Percentiles rank a stretch among this genome's conserved stretches.
Conservation (phyloP, 352 stramenopile species). For the Phytophthora europaea region DNA sequence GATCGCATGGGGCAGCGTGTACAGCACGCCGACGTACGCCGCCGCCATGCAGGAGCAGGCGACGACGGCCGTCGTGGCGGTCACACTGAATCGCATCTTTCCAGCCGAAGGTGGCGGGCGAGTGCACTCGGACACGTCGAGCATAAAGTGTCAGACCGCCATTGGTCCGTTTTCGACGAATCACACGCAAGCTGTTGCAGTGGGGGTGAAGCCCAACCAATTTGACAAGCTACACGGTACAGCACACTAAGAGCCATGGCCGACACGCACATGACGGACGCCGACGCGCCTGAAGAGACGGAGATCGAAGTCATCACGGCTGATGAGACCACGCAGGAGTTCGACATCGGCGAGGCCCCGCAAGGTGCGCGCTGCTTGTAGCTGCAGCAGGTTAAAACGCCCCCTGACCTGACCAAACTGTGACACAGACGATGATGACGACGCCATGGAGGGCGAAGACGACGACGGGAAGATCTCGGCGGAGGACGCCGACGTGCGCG, state of each 20-base stretch:
- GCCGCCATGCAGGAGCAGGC: slow-evolving; percentile 86
- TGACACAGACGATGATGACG: slow-evolving; percentile 66
- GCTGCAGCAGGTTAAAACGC: neutral
- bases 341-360: slow-evolving; percentile 83
- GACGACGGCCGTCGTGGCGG: slow-evolving; percentile 66
- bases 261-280: slow-evolving; percentile 42
- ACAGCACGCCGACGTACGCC: slow-evolving; percentile 90
- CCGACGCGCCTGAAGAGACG: slow-evolving; percentile 51
- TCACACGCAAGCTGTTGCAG: slow-evolving; percentile 4
- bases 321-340: slow-evolving; percentile 86
- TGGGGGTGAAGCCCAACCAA: slow-evolving; percentile 27
- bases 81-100: slow-evolving; percentile 88
- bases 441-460: slow-evolving; percentile 73
- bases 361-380: slow-evolving; percentile 50
- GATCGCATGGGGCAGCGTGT: slow-evolving; percentile 81
- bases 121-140: slow-evolving; percentile 10
- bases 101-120: neutral
- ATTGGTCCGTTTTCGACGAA: slow-evolving; percentile 48
- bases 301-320: slow-evolving; percentile 88
- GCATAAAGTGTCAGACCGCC: slow-evolving; percentile 44
- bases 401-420: neutral
- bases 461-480: slow-evolving; percentile 72
- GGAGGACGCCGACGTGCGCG: slow-evolving; percentile 75
- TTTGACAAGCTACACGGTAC: slow-evolving; percentile 26
- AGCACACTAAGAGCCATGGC: slow-evolving; percentile 9